Evolutionary conservation across 2,329 filamentous ascomycete genomes (phyloP), one percentile per base, ranked within the genome.

Genomic region (Fusarium succisae): DNA sequence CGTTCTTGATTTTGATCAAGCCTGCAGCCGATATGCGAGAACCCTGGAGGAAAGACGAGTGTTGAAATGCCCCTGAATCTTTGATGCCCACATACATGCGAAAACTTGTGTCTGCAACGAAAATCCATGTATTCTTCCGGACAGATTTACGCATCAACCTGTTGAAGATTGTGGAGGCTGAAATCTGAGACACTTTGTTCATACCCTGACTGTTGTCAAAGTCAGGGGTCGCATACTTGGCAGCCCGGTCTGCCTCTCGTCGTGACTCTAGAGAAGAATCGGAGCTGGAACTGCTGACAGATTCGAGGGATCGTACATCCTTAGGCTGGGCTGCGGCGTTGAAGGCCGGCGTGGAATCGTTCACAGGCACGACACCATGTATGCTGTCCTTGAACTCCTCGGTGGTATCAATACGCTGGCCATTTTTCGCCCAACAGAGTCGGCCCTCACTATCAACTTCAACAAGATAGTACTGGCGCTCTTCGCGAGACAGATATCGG

Each of bases 81-180:
- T 98, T 98, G 84, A 98, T 96, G 54, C 95, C 95, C 39, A 98
- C 91, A 80, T 97, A 98, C 0, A 98, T 86, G 2, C 93, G 90
- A 81, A 95, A 96, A 3, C 90, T 92, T 3, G 94, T 96, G 82
- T 98, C 95, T 30, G 93, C 92, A 13, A 95, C 95, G 78, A 97
- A 98, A 73, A 98, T 97, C 95, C 95, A 98, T 9, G 93, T 96
- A 78, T 96, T 95, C 72, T 94, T 94, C 81, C 91, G 93, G 44
- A 95, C 93, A 0, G 93, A 91, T 73, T 94, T 92, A 69, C 93
- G 90, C 22, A 96, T 86, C 11, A 97, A 86, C 72, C 93, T 92
- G 81, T 96, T 94, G 80, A 96, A 89, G 8, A 97, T 87, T 2
- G 92, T 91, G 1, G 92, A 90, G 3, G 92, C 90, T 10, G 90